Evolutionary conservation across 192 early-diverging fungal species (phyloP).

Genomic region (Entomortierella chlamydospora): DNA sequence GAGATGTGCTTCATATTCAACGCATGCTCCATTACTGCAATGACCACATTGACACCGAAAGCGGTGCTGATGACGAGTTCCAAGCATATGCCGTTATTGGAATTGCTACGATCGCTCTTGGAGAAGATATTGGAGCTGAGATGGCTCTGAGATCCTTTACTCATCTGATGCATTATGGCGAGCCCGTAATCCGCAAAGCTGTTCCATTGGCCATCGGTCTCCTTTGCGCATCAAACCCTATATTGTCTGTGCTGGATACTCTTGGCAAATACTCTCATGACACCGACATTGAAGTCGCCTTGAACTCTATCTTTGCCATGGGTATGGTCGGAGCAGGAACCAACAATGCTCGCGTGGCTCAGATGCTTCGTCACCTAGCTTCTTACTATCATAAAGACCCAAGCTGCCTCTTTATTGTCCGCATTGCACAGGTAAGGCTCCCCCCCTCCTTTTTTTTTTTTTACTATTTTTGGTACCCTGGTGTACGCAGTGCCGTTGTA

Average conservation of each 20-base stretch:
- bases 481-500: background rate
- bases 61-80: constrained; percentile 73
- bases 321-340: constrained; percentile 98
- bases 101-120: constrained; percentile 95
- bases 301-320: constrained; percentile 99
- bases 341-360: constrained; percentile 98
- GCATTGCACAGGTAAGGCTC: constrained; percentile 76
- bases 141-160: constrained; percentile 97
- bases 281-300: constrained; percentile 93
- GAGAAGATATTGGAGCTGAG: constrained; percentile 95
- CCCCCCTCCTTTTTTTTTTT: no score
- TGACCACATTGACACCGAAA: constrained; percentile 95
- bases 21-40: constrained; percentile 96
- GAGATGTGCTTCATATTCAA: constrained; percentile 97
- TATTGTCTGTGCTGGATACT: constrained; percentile 91
- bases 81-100: constrained; percentile 98
- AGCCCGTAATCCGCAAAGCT: constrained; percentile 90
- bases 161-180: constrained; percentile 99
- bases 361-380: constrained; percentile 96
- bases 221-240: constrained; percentile 96
- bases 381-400: constrained; percentile 98
- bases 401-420: constrained; percentile 85
- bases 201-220: constrained; percentile 97
- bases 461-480: background rate
- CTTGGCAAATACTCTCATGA: constrained; percentile 99